Evolutionary conservation across 2,329 filamentous ascomycete genomes (phyloP), one percentile per base, ranked within the genome.

Genomic region (Ceratocystis cacaofunesta): DNA sequence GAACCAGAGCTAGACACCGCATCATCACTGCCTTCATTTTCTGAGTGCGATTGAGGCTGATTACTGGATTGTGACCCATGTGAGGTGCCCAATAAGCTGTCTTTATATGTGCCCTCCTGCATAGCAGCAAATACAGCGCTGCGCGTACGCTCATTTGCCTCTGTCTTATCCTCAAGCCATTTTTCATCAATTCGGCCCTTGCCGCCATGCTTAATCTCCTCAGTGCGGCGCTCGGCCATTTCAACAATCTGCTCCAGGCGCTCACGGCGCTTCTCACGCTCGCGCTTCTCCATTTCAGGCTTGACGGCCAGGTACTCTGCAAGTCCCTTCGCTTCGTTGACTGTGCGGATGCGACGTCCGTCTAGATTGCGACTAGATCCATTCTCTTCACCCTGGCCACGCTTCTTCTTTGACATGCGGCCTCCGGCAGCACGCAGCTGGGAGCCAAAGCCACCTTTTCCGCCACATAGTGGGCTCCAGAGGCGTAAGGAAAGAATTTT

Each of bases 401-500:
- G 87, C 80, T 92, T 94, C 78, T 95, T 95, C 71, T 84, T 83
- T n/a, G 89, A 95, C 94, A 99, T 99, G 77, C 95, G 92, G 50
- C 95, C 94, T 73, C 95, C 94, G 2, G 94, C 94, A 0, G 95
- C 94, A 72, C 95, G 90, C 46, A 99, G 85, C 75, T 99, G 95
- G 1, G 92, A 97, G 64, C 94, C 94, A 74, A 99, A 99, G 72
- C 94, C 94, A 75, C 94, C 94, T 74, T 99, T 99, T 73, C 95
- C 95, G 78, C 95, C 94, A 70, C 87, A 89, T 48, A 96, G 78
- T 5, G 88, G 88, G 1, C 87, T 79, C 5, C 85, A 87, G 36
- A 99, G 84, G 64, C 91, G 89, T 3, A 99, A 82, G 0, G 91
- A 87, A 17, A 99, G 80, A 69, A 97, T 86, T 43, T 85, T 84